Conservation (phyloP, 352 stramenopile genomes). For the Salisapilia sapeloensis region DNA sequence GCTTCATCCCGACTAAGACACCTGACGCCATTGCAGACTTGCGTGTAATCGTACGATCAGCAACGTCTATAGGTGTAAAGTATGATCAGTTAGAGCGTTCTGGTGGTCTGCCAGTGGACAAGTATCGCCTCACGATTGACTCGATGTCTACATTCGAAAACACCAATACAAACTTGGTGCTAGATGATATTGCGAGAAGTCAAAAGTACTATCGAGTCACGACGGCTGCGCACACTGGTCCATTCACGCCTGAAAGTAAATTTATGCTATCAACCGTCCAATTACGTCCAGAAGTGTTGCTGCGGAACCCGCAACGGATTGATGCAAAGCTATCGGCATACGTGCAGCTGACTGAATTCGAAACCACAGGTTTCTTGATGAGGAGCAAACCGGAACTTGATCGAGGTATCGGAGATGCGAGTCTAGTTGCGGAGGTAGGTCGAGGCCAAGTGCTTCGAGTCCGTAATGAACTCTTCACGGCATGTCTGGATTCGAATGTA, state of each 20-base stretch:
- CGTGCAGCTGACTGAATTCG: no score
- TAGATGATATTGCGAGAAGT: conserved; percentile 9
- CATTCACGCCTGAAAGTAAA: conserved; percentile 32
- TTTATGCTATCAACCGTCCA: conserved; percentile 49
- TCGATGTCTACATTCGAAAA: conserved; percentile 11
- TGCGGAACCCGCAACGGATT: no score
- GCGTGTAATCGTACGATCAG: conserved; percentile 10
- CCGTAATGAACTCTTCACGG: conserved; percentile 28
- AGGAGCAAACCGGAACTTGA: conserved; percentile 17
- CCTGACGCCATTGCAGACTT: conserved; percentile 35
- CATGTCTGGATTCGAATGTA: conserved; percentile 43
- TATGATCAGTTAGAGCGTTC: conserved; percentile 46
- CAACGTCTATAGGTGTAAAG: conserved; percentile 20
- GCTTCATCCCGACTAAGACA: conserved; percentile 23
- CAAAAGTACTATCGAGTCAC: conserved; percentile 44
- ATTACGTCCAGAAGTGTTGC: no score
- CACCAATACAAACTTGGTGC: conserved; percentile 6
- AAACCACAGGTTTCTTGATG: conserved; percentile 22
- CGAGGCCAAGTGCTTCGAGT: conserved; percentile 47
- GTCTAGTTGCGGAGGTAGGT: conserved; percentile 18
- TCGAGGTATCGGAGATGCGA: conserved; percentile 14
- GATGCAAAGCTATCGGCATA: no score
- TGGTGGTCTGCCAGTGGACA: conserved; percentile 28
- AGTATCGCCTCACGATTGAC: conserved; percentile 38
- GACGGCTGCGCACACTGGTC: conserved; percentile 42